Evolutionary conservation across 2,329 filamentous ascomycete genomes (phyloP), one percentile per base, ranked within the genome.

Genomic region (Fusarium xylarioides): DNA sequence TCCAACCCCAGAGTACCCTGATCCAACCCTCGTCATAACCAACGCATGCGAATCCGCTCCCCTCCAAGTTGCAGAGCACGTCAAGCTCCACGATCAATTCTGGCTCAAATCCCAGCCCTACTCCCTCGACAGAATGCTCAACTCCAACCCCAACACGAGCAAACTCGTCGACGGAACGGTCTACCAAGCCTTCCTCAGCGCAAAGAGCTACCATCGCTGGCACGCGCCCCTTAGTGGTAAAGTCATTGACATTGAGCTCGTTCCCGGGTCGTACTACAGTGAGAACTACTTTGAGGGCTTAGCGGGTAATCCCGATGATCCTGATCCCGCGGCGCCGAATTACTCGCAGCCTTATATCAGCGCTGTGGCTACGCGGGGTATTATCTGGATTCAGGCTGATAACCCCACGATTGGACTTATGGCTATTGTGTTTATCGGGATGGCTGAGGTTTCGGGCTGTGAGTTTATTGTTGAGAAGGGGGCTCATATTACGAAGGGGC

Each of bases 31-130:
- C 21, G 43, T 65, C 21, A 46, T 72, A n/a, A 32, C 30, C 19
- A 72, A 68, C 2, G 46, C 70, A 0, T 73, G 70, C 80, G 91
- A 93, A 75, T 89, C 88, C 10, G 85, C 84, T 30, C 85, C 88
- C 0, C 89, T 86, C 73, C 82, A 84, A n/a, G 73, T 90, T 1
- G 81, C 80, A 2, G 79, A 79, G 11, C 73, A 86, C 26, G 86
- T 88, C 50, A 82, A 86, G 32, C 80, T 85, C 0, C 84, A 85
- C n/a, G 89, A 91, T 71, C 79, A 79, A 4, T 93, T 93, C 82
- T 92, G 90, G 90, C 84, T 91, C 67, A 93, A 92, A 74, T 85
- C 84, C 1, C 88, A 91, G 77, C 88, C 89, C 0, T 93, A 92
- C 80, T 91, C 88, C 1, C 78, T 91, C 6, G 70, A 79, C 1